phyloP scores from a whole-genome alignment of 495 filamentous ascomycete genomes.

The Wilcoxina mikolae region DNA sequence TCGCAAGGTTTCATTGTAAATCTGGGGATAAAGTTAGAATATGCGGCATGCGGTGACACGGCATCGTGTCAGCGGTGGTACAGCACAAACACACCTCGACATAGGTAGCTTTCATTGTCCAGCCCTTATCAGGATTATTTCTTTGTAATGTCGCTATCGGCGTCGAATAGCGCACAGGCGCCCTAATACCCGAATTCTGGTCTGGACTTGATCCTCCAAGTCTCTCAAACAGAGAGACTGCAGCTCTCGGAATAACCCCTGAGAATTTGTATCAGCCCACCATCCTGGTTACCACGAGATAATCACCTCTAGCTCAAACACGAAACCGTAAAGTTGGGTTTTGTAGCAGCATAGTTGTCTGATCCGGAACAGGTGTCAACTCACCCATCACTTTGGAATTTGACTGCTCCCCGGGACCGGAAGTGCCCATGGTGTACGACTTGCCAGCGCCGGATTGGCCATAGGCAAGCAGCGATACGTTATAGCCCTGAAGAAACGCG shows the following conservation, averaged over 20 bases:
- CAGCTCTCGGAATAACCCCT: conserved; percentile 92
- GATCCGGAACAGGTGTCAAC: conserved; percentile 8
- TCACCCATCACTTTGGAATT: conserved; percentile 65
- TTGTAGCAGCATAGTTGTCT: neutral
- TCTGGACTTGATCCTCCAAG: conserved; percentile 52
- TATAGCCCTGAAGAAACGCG: conserved; percentile 91
- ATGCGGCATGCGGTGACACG: neutral
- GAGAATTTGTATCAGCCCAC: conserved; percentile 15
- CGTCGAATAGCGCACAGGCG: conserved; percentile 69
- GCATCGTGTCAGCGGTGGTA: neutral
- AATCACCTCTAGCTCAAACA: neutral
- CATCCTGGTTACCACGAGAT: neutral
- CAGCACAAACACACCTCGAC: conserved; percentile 52
- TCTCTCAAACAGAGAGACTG: conserved; percentile 72
- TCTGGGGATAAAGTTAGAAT: conserved; percentile 36
- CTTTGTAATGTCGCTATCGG: conserved; percentile 37
- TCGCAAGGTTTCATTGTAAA: conserved; percentile 91
- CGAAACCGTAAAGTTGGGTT: neutral
- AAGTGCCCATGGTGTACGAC: conserved; percentile 98
- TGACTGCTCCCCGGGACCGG: conserved; percentile 70
- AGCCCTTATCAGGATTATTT: conserved; percentile 52
- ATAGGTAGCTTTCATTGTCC: conserved; percentile 90
- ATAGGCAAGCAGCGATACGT: conserved; percentile 95
- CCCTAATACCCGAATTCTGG: conserved; percentile 61
- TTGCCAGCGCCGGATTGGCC: conserved; percentile 99